Conservation (phyloP, 2,329 filamentous ascomycete species). For the Scedosporium minutisporum region DNA sequence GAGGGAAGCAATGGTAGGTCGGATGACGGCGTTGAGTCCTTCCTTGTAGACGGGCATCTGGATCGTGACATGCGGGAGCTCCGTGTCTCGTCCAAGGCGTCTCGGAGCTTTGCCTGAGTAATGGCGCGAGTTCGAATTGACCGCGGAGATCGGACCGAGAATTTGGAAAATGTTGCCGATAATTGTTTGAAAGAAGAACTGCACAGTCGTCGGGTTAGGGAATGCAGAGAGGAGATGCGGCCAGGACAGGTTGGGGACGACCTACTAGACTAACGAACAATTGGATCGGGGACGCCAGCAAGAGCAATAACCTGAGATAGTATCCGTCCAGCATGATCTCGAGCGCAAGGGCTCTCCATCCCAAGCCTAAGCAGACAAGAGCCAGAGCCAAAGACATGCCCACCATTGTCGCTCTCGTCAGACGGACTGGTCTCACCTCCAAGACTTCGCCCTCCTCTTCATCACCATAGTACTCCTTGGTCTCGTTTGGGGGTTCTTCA, state of each 20-base stretch:
- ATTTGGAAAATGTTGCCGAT: slow-evolving; percentile 31
- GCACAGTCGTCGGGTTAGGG: slow-evolving; percentile 12
- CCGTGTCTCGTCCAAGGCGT: slow-evolving; percentile 21
- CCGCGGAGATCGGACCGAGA: slow-evolving; percentile 36
- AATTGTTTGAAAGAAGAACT: slow-evolving; percentile 35
- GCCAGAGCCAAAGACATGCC: slow-evolving; percentile 42
- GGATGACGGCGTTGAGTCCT: slow-evolving; percentile 29
- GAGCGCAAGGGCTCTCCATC: slow-evolving; percentile 44
- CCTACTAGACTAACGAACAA: slow-evolving; percentile 42
- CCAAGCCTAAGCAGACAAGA: slow-evolving; percentile 43
- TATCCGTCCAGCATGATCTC: slow-evolving; percentile 42
- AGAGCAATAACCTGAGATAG: slow-evolving; percentile 44
- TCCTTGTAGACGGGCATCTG: slow-evolving; percentile 36
- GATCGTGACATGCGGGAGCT: slow-evolving; percentile 31
- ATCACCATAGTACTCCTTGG: slow-evolving; percentile 31
- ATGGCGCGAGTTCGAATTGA: slow-evolving; percentile 32
- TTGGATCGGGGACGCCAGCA: slow-evolving; percentile 41
- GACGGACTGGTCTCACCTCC: slow-evolving; percentile 36
- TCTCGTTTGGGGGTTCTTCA: slow-evolving; percentile 27
- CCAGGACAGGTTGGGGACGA: not conserved
- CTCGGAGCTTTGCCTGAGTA: slow-evolving; percentile 29
- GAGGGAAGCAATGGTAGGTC: slow-evolving; percentile 37
- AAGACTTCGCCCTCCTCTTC: slow-evolving; percentile 27
- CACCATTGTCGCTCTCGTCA: slow-evolving; percentile 46
- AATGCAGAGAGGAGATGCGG: not conserved